Evolutionary conservation across 169 alveolate species (phyloP).

Genomic region (Eimeria sp.): DNA sequence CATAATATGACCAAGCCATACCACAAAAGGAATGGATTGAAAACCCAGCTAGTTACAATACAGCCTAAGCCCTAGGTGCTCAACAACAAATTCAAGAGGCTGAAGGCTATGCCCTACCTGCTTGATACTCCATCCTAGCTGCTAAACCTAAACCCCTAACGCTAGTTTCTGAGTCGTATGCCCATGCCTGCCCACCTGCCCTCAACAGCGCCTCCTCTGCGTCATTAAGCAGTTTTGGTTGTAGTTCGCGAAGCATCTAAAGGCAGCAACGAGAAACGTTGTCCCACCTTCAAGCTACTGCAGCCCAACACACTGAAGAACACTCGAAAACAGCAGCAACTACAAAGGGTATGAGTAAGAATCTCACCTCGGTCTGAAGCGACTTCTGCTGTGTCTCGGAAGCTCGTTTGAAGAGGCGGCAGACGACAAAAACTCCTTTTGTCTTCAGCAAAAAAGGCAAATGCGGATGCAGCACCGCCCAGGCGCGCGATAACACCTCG

Average conservation of each 20-base stretch:
- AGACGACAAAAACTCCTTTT: neutral
- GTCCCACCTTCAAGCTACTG: no score
- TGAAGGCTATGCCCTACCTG: no score
- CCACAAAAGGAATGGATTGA: no score
- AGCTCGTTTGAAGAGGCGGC: slow-evolving; percentile 6
- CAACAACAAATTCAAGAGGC: no score
- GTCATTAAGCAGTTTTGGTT: neutral
- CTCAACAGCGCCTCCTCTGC: slow-evolving; percentile 18
- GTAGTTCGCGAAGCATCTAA: neutral
- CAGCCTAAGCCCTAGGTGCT: no score
- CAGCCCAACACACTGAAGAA: no score
- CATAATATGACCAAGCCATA: no score
- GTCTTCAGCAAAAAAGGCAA: neutral
- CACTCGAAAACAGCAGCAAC: no score
- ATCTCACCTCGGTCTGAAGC: neutral
- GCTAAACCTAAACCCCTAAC: no score
- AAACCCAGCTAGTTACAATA: no score
- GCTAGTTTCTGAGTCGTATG: neutral
- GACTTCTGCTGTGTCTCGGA: neutral
- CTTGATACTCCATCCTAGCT: no score
- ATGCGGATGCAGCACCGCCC: neutral
- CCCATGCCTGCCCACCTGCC: neutral
- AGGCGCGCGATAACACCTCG: neutral
- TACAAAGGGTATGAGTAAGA: neutral
- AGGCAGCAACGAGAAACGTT: neutral